These are phyloP conservation scores for Phytophthora europaea DNA, from an alignment of 352 stramenopile species.

Conservation along the genomic window DNA sequence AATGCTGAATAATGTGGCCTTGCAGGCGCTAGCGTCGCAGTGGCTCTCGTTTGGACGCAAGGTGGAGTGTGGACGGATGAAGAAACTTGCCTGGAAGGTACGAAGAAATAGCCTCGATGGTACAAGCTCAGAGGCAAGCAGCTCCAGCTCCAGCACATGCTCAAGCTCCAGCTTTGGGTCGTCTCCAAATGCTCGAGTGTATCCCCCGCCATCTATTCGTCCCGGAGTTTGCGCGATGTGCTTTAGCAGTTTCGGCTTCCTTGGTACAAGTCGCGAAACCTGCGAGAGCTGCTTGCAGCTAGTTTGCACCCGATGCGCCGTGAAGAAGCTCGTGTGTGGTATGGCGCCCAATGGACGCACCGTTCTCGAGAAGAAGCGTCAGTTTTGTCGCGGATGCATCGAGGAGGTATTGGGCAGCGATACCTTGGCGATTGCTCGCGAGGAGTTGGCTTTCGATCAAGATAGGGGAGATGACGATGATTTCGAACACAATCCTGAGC, in stretches of 20 bases:
- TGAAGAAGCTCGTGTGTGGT: constrained; percentile 33
- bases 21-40: constrained; percentile 37
- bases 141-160: constrained; percentile 10
- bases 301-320: constrained; percentile 33
- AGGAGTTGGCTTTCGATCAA: constrained; percentile 20
- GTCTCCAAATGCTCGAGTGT: not conserved
- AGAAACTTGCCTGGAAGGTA: constrained; percentile 53
- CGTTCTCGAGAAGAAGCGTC: constrained; percentile 36
- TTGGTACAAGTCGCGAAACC: constrained; percentile 24
- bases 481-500: not conserved
- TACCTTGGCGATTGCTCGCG: constrained; percentile 30
- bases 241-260: constrained; percentile 34
- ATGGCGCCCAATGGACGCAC: constrained; percentile 28
- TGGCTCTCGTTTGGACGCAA: constrained; percentile 38
- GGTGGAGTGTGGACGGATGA: constrained; percentile 46
- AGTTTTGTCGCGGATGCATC: constrained; percentile 35
- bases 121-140: constrained; percentile 12
- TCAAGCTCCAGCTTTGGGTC: constrained; percentile 21
- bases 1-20: constrained; percentile 38
- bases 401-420: constrained; percentile 21
- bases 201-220: not conserved
- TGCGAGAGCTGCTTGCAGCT: constrained; percentile 28
- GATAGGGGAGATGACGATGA: not conserved
- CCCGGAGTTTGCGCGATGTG: constrained; percentile 23
- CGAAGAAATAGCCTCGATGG: constrained; percentile 28